These are phyloP conservation scores for Bidens hawaiensis DNA, from an alignment of 140 eudicot species.

Conservation along the genomic window DNA sequence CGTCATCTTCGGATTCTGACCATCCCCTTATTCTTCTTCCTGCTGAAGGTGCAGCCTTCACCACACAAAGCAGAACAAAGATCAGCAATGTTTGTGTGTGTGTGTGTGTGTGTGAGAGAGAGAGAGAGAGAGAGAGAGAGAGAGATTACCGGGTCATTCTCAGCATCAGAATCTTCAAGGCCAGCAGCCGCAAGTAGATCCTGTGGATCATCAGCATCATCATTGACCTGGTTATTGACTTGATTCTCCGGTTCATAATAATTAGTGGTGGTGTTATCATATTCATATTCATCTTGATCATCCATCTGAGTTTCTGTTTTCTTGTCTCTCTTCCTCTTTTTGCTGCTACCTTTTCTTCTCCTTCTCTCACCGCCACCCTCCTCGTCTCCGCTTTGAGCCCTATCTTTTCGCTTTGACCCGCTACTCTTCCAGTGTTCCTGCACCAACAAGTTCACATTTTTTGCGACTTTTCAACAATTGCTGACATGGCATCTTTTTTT, in stretches of 20 bases:
- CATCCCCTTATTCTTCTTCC: slow-evolving; percentile 58
- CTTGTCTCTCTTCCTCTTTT: slow-evolving; percentile 79
- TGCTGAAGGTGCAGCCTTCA: slow-evolving; percentile 52
- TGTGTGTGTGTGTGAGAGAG: background rate
- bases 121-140: slow-evolving; percentile 28
- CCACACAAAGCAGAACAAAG: slow-evolving; percentile 11
- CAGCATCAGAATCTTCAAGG: slow-evolving; percentile 97
- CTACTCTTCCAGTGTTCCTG: slow-evolving; percentile 93
- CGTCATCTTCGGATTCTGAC: slow-evolving; percentile 94
- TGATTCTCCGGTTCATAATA: slow-evolving; percentile 48
- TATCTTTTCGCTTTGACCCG: slow-evolving; percentile 76
- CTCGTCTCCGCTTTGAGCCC: slow-evolving; percentile 64
- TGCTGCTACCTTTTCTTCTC: slow-evolving; percentile 67
- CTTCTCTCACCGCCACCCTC: slow-evolving; percentile 75
- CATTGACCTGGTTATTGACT: slow-evolving; percentile 38
- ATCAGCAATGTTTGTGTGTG: slow-evolving; percentile 1
- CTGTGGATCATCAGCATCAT: slow-evolving; percentile 48
- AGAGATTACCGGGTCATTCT: slow-evolving; percentile 49
- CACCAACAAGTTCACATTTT: background rate
- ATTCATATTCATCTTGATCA: slow-evolving; percentile 68
- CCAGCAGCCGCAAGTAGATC: slow-evolving; percentile 97
- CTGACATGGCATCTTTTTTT: background rate
- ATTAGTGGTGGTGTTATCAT: slow-evolving; percentile 40
- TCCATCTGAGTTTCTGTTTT: slow-evolving; percentile 53
- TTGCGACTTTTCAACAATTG: background rate